Base-by-base conservation (phyloP, 2,329 filamentous ascomycete genomes). In the Stagonosporopsis chrysanthemi region DNA sequence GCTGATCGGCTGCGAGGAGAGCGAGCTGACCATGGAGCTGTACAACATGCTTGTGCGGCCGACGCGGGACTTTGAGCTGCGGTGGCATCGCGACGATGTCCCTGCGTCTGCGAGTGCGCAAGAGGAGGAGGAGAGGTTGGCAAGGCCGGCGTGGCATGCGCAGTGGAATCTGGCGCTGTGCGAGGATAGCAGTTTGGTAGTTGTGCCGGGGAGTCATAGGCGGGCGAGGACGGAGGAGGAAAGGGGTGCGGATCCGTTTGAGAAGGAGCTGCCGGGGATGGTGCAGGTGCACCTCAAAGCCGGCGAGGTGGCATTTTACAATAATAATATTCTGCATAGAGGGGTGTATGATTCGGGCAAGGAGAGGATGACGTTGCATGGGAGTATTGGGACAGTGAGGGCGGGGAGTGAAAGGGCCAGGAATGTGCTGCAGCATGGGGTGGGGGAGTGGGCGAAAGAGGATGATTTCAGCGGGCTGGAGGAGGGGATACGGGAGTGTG, bases 121-220 rank as follows among this genome's bases (percentile, higher is more conserved):
- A 19, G 87, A 93, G 69, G 92, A 96, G 75, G 69, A 85, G 39
- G 77, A 77, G 41, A 78, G 88, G 26, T 78, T 96, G 48, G 71
- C 74, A 1, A 78, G 84, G 59, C 84, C 86, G 0, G 86, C 88
- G 54, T 86, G 84, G 67, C 91, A 95, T 68, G 89, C 91, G 35
- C 92, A 97, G 79, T 97, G 91, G 85, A 97, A 97, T 74, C 81
- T 96, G 40, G 88, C 92, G 7, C 81, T 96, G 7, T 92, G 87
- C 72, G 85, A 88, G 33, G 92, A 96, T 72, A 81, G 83, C 14
- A 65, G 59, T 40, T 89, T 96, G 6, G 79, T 96, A 7, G 86
- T 95, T 0, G 85, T 96, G 0, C 92, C 92, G 0, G 90, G 90
- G 0, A 90, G 87, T 5, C 92, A 97, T 74, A 77, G 73, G 26